Percentiles rank a stretch among this genome's conserved stretches.
Evolutionary conservation across 2,329 filamentous ascomycete species (phyloP).

Genomic region (Myriosclerotinia duriaeana): DNA sequence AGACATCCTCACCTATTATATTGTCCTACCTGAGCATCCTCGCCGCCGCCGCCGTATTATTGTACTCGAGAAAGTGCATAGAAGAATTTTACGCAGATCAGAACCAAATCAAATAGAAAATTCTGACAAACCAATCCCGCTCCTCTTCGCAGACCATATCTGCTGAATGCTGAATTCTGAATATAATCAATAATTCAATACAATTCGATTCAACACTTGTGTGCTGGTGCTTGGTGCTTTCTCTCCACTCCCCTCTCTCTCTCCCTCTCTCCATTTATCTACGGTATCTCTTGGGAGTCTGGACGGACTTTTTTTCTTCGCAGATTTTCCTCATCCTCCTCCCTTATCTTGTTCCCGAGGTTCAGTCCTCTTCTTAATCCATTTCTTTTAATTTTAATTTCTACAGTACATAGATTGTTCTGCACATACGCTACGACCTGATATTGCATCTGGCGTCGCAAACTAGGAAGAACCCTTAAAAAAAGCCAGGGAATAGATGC

Average conservation of each 20-base stretch:
- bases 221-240: slow-evolving; percentile 11
- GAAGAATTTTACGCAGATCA: slow-evolving; percentile 9
- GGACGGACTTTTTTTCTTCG: background rate
- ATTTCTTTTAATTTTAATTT: slow-evolving; percentile 14
- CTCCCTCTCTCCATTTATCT: background rate
- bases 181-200: background rate
- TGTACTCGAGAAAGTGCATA: slow-evolving; percentile 10
- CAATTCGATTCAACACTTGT: background rate
- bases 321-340: background rate
- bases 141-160: background rate
- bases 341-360: background rate
- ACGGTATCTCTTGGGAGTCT: background rate
- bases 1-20: slow-evolving; percentile 2
- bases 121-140: slow-evolving; percentile 4
- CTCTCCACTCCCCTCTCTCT: background rate
- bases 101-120: slow-evolving; percentile 3
- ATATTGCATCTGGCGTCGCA: slow-evolving; percentile 16
- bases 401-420: slow-evolving; percentile 11
- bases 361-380: background rate
- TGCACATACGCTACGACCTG: slow-evolving; percentile 14
- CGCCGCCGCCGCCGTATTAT: background rate
- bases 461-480: slow-evolving; percentile 25
- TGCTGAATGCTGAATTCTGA: slow-evolving; percentile 2
- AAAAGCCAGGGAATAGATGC: slow-evolving; percentile 22
- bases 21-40: slow-evolving; percentile 13